Conservation (phyloP, 257 asterid genomes). For the Eustoma russellianum region DNA sequence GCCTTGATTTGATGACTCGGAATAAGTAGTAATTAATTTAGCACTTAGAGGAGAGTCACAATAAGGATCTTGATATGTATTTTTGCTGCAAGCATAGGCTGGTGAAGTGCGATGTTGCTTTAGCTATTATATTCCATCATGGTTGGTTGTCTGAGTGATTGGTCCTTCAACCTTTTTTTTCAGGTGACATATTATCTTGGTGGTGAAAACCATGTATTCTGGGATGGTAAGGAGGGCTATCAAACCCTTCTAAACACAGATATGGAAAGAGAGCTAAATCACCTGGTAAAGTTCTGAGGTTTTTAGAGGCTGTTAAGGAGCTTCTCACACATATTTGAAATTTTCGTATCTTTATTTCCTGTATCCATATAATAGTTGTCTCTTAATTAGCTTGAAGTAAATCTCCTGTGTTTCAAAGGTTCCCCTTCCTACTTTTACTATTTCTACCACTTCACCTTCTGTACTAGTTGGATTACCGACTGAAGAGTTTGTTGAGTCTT, state of each 20-base stretch:
- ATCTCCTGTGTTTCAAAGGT: too few relatives aligned
- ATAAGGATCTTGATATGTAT: too few relatives aligned
- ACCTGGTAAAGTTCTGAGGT: conserved; percentile 46
- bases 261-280: conserved; percentile 92
- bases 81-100: too few relatives aligned
- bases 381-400: too few relatives aligned
- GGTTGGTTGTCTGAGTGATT: neutral
- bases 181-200: conserved; percentile 97
- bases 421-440: too few relatives aligned
- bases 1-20: neutral
- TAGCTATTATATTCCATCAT: neutral
- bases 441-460: too few relatives aligned
- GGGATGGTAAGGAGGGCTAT: conserved; percentile 99
- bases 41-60: too few relatives aligned
- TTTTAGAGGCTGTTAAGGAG: neutral
- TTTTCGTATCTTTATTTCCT: neutral
- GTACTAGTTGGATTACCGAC: too few relatives aligned
- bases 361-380: too few relatives aligned
- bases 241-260: conserved; percentile 91
- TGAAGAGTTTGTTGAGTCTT: conserved; percentile 3
- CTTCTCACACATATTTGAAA: neutral
- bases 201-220: conserved; percentile 91
- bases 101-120: neutral
- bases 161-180: conserved; percentile 4
- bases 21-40: neutral